Evolutionary conservation across 176 grass and related monocot genomes (phyloP), one percentile per base, ranked within the genome.

Genomic region (Zoysia japonica): DNA sequence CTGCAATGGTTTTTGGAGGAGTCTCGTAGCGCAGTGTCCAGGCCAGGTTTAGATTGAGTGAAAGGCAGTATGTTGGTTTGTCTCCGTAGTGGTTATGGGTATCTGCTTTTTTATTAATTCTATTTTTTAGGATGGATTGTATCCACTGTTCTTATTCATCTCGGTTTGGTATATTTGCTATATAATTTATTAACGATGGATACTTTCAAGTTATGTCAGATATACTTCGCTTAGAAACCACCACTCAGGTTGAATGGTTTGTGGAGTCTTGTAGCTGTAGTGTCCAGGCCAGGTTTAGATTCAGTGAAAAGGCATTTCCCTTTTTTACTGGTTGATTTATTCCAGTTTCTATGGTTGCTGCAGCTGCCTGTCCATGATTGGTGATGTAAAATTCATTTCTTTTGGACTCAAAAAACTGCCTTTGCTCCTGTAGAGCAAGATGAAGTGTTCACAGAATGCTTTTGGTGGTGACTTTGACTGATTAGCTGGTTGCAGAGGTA

Each of bases 401-500:
- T 67, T 71, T 77, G 16, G 70, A 85, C 6, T 74, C 53, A 62
- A 78, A 54, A 28, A 28, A 28, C 28, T 53, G 69, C 45, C 61
- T 82, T n/a, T 57, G 12, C 35, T 43, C 11, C 10, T 46, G 11
- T 50, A 28, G 20, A 41, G 68, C 86, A 68, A 76, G 68, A 83
- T 74, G 86, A 39, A 43, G 35, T 12, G 6, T 57, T 64, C 12
- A 20, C 39, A 47, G 71, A 64, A 49, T 51, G 68, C 39, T 73
- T 15, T 14, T 15, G 15, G 46, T 4, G 44, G 60, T 16, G 68
- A 61, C 50, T 45, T 88, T 73, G 11, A 51, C 38, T 78, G 48
- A 83, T 7, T 51, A 79, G 45, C 61, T 81, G n/a, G 67, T 52
- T 53, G 44, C 38, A 39, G 71, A 83, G 86, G 86, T 88, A 17